A percentile compares a stretch with the other conserved stretches of the same genome.
phyloP scores from a whole-genome alignment of 2,329 filamentous ascomycete species.

The Colletotrichum viniferum region DNA sequence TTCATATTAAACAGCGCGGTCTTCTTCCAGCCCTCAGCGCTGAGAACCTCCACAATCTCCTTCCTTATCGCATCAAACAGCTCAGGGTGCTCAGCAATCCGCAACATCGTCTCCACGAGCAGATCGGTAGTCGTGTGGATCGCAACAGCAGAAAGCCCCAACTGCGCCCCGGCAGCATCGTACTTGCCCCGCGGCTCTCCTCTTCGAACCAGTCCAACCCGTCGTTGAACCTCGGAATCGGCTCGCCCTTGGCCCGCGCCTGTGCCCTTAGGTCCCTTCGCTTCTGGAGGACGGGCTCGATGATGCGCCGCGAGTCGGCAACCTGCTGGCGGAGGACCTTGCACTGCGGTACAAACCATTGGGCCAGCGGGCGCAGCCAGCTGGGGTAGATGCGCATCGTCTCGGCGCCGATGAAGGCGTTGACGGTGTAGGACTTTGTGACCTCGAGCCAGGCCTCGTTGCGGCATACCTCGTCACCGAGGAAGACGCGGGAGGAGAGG shows the following conservation, averaged over 20 bases:
- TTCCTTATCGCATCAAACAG: slow-evolving; percentile 42
- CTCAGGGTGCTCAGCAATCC: slow-evolving; percentile 42
- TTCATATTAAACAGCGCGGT: slow-evolving; percentile 40
- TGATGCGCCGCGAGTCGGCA: slow-evolving; percentile 37
- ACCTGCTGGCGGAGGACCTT: slow-evolving; percentile 37
- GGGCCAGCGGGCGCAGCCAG: neutral
- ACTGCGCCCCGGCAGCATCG: slow-evolving; percentile 69
- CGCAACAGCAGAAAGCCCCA: slow-evolving; percentile 72
- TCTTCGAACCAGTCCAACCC: slow-evolving; percentile 47
- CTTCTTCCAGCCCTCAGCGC: slow-evolving; percentile 33
- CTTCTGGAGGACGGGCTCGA: slow-evolving; percentile 33
- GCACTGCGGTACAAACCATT: slow-evolving; percentile 3
- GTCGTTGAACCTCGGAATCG: slow-evolving; percentile 31
- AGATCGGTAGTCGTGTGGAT: slow-evolving; percentile 47
- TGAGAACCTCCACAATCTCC: slow-evolving; percentile 37
- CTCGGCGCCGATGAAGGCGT: neutral
- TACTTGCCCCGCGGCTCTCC: slow-evolving; percentile 60
- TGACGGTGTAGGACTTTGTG: slow-evolving; percentile 32
- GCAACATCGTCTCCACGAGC: slow-evolving; percentile 39
- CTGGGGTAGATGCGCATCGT: neutral
- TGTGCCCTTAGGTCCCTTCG: slow-evolving; percentile 29
- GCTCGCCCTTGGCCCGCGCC: slow-evolving; percentile 2
- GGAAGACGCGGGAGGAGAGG: slow-evolving; percentile 53
- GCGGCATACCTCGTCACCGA: slow-evolving; percentile 48
- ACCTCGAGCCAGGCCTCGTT: slow-evolving; percentile 52